phyloP scores from a whole-genome alignment of 768 basidiomycete species.

The Boletus fagicola region DNA sequence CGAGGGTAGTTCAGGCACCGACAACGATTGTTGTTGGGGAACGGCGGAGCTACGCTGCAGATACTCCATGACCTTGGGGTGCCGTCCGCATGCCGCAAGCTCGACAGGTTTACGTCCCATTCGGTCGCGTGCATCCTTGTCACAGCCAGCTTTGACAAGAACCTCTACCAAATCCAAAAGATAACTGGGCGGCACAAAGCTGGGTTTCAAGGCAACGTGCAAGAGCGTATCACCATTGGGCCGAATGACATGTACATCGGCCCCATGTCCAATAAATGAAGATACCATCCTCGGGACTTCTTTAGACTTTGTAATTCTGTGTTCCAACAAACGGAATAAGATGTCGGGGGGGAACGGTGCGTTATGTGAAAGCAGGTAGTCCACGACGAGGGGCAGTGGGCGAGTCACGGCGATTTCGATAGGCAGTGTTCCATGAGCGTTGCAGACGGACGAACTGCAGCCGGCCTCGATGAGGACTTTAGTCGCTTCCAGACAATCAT shows the following conservation, averaged over 20 bases:
- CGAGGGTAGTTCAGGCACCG: too few relatives aligned
- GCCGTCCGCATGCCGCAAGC: rapidly evolving
- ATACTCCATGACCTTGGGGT: neutral
- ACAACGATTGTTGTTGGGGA: too few relatives aligned
- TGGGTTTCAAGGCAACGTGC: neutral
- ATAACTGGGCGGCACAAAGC: neutral
- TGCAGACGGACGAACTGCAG: neutral
- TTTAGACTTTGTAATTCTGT: rapidly evolving
- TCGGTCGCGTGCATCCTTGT: neutral
- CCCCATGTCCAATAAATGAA: neutral
- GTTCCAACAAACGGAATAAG: neutral
- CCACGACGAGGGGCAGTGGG: neutral
- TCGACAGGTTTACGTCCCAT: neutral
- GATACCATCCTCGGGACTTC: neutral
- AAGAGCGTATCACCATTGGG: neutral
- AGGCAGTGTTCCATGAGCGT: neutral
- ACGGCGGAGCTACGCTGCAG: too few relatives aligned
- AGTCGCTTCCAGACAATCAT: neutral
- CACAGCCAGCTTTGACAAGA: neutral
- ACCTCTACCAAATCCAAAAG: neutral
- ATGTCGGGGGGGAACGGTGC: neutral
- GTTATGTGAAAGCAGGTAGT: neutral
- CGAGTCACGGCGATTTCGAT: neutral
- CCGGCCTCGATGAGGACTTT: neutral
- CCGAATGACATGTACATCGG: neutral